phyloP scores from a whole-genome alignment of 176 grass and related monocot species.

The Lolium perenne region DNA sequence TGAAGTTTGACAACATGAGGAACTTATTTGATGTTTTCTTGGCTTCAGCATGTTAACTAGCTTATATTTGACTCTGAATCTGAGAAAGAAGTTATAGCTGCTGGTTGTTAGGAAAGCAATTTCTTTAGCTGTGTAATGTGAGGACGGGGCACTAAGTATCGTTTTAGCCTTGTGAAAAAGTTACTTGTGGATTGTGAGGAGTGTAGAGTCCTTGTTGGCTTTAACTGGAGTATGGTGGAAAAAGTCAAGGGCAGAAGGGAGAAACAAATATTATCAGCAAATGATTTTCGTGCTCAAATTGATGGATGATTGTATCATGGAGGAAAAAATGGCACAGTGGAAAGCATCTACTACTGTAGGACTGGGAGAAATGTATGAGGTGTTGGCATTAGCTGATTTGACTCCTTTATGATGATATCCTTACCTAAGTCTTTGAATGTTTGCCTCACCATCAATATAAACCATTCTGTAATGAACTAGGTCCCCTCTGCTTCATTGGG shows the following conservation, averaged over 20 bases:
- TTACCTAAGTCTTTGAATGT: neutral
- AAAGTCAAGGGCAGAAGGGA: neutral
- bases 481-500: conserved; percentile 4
- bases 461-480: conserved; percentile 9
- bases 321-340: conserved; percentile 18
- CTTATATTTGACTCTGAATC: conserved; percentile 6
- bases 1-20: conserved; percentile 17
- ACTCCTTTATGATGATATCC: neutral
- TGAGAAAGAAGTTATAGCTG: conserved; percentile 26
- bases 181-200: conserved; percentile 1
- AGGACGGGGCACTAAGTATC: conserved; percentile 3
- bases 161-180: neutral
- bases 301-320: conserved; percentile 18
- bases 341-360: conserved; percentile 17
- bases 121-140: conserved; percentile 9
- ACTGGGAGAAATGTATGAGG: neutral
- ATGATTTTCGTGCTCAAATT: conserved; percentile 14
- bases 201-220: neutral
- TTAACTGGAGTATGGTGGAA: conserved; percentile 7
- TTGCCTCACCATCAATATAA: neutral
- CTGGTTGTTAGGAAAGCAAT: conserved; percentile 5
- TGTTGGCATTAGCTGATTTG: neutral
- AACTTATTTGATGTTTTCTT: conserved; percentile 11
- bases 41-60: conserved; percentile 17
- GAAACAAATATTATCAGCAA: neutral